A percentile compares a stretch with the other conserved stretches of the same genome.
phyloP scores from a whole-genome alignment of 805 yeast species.

The Priceomyces castillae region DNA sequence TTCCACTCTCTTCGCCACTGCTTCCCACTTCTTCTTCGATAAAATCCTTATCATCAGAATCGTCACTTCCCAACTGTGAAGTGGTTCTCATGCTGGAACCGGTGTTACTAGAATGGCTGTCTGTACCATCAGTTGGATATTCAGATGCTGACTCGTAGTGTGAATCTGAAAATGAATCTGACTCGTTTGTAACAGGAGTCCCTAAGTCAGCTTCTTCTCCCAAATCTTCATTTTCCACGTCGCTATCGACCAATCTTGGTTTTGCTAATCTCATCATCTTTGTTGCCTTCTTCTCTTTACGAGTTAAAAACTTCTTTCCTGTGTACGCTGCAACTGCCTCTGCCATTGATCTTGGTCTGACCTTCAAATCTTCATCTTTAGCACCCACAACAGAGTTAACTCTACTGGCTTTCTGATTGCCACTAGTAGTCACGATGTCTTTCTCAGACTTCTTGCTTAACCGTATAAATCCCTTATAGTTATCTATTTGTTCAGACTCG shows the following conservation, averaged over 20 bases:
- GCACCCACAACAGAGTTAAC: not conserved
- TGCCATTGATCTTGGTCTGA: slow-evolving; percentile 49
- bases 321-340: slow-evolving; percentile 60
- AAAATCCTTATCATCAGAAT: slow-evolving; percentile 12
- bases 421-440: not conserved
- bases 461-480: slow-evolving; percentile 13
- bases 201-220: slow-evolving; percentile 12
- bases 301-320: slow-evolving; percentile 51
- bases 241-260: slow-evolving; percentile 20
- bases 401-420: not conserved
- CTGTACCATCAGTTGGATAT: slow-evolving; percentile 15
- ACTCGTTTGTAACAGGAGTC: slow-evolving; percentile 7
- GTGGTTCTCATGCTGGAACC: slow-evolving; percentile 5
- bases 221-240: slow-evolving; percentile 20
- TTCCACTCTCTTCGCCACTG: slow-evolving; percentile 5
- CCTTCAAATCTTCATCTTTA: slow-evolving; percentile 9
- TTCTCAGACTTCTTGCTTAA: slow-evolving; percentile 8
- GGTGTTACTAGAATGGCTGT: not conserved
- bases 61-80: slow-evolving; percentile 7
- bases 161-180: slow-evolving; percentile 20
- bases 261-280: slow-evolving; percentile 23
- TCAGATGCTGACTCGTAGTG: slow-evolving; percentile 35
- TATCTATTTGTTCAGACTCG: slow-evolving; percentile 27
- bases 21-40: slow-evolving; percentile 10
- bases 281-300: slow-evolving; percentile 37